These are phyloP conservation scores for Emericellopsis atlantica DNA, from an alignment of 2,329 filamentous ascomycete genomes.

Conservation along the genomic window DNA sequence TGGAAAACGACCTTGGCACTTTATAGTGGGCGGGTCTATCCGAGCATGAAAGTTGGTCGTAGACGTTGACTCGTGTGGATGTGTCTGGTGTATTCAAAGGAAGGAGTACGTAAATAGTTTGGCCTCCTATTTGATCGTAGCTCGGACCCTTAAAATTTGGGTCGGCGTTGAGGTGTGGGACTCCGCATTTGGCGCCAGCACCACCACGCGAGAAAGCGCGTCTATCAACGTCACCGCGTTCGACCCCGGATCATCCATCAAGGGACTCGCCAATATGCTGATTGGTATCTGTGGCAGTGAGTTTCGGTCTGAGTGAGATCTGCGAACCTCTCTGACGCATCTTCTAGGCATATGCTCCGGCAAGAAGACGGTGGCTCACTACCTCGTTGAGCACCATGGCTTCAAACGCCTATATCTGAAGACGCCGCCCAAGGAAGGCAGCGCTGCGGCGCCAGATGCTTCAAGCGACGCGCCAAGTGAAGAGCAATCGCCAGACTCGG, in stretches of 20 bases:
- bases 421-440: slow-evolving; percentile 5
- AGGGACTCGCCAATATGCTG: slow-evolving; percentile 42
- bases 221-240: neutral
- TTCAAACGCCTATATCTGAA: slow-evolving; percentile 62
- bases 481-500: neutral
- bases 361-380: slow-evolving; percentile 80
- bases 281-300: slow-evolving; percentile 66
- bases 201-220: neutral
- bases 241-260: neutral
- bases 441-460: neutral
- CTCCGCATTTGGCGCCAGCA: too few species aligned
- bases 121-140: too few species aligned
- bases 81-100: too few species aligned
- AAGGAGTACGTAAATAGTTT: too few species aligned
- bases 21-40: too few species aligned
- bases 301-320: slow-evolving; percentile 5
- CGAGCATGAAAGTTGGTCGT: too few species aligned
- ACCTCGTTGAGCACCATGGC: slow-evolving; percentile 70
- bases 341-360: slow-evolving; percentile 75
- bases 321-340: slow-evolving; percentile 5
- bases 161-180: too few species aligned
- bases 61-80: too few species aligned
- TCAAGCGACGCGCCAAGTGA: neutral
- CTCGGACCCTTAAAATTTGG: too few species aligned
- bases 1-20: too few species aligned